Evolutionary conservation across 768 basidiomycete genomes (phyloP).

Genomic region (Mycena filopes): DNA sequence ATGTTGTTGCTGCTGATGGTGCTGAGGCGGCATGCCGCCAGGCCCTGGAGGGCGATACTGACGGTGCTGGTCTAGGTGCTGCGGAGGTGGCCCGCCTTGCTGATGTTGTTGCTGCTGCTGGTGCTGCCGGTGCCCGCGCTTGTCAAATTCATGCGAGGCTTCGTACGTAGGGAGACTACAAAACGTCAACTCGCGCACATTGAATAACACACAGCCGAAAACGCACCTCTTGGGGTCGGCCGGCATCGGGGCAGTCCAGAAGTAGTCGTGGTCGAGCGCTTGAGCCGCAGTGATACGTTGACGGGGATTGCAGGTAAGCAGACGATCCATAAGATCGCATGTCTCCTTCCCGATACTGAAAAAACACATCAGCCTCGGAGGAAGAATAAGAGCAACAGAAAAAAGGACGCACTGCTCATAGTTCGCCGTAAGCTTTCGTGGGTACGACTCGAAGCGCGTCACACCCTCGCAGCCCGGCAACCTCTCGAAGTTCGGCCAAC

Average conservation of each 20-base stretch:
- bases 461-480: constrained; percentile 86
- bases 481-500: constrained; percentile 81
- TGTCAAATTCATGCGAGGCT: constrained; percentile 86
- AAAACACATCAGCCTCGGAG: constrained; percentile 18
- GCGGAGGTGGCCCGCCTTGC: constrained; percentile 37
- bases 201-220: not conserved
- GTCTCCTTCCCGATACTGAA: constrained; percentile 77
- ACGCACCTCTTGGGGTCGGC: constrained; percentile 84
- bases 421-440: constrained; percentile 64
- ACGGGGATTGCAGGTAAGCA: constrained; percentile 85
- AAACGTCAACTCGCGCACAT: constrained; percentile 5
- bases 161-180: constrained; percentile 79
- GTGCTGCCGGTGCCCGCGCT: constrained; percentile 67
- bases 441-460: constrained; percentile 60
- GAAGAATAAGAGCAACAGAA: constrained; percentile 19
- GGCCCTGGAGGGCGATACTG: constrained; percentile 27
- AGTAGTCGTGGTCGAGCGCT: constrained; percentile 93
- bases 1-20: too few species aligned
- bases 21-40: constrained; percentile 3
- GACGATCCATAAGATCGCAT: constrained; percentile 82
- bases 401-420: constrained; percentile 70
- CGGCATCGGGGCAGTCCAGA: constrained; percentile 91
- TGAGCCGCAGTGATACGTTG: constrained; percentile 86
- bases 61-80: constrained; percentile 13
- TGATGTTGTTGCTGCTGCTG: constrained; percentile 36